Conservation (phyloP, 805 yeast genomes). For the Metschnikowia proteae region DNA sequence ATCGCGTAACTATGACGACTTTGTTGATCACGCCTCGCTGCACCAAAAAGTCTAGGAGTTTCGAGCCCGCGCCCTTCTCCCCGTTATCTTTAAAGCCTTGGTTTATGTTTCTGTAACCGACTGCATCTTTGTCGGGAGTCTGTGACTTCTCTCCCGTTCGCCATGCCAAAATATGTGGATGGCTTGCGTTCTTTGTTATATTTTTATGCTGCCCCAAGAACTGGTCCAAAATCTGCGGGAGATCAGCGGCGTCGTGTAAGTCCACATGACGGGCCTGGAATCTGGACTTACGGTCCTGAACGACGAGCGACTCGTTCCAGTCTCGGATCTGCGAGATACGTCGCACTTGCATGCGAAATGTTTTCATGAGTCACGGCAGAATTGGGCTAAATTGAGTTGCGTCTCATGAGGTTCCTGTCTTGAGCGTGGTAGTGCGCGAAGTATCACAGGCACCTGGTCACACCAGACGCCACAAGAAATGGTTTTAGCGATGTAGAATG, state of each 20-base stretch:
- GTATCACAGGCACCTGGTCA: background rate
- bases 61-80: conserved; percentile 69
- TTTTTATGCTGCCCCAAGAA: conserved; percentile 45
- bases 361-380: background rate
- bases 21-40: conserved; percentile 48
- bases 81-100: conserved; percentile 72
- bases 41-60: conserved; percentile 51
- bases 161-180: conserved; percentile 76
- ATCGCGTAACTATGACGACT: conserved; percentile 65
- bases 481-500: background rate
- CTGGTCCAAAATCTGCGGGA: conserved; percentile 39
- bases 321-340: conserved; percentile 12
- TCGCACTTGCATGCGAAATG: conserved; percentile 3
- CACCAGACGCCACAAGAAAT: background rate
- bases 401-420: background rate
- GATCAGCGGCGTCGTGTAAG: conserved; percentile 37
- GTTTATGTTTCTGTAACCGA: conserved; percentile 25
- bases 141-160: conserved; percentile 32
- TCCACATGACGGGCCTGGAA: conserved; percentile 61
- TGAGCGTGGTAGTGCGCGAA: background rate
- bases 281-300: conserved; percentile 53
- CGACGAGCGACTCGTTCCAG: conserved; percentile 31
- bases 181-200: conserved; percentile 54
- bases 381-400: background rate
- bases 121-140: conserved; percentile 21